Evolutionary conservation across 2,329 filamentous ascomycete species (phyloP).

Genomic region (Trichophyton schoenleinii): DNA sequence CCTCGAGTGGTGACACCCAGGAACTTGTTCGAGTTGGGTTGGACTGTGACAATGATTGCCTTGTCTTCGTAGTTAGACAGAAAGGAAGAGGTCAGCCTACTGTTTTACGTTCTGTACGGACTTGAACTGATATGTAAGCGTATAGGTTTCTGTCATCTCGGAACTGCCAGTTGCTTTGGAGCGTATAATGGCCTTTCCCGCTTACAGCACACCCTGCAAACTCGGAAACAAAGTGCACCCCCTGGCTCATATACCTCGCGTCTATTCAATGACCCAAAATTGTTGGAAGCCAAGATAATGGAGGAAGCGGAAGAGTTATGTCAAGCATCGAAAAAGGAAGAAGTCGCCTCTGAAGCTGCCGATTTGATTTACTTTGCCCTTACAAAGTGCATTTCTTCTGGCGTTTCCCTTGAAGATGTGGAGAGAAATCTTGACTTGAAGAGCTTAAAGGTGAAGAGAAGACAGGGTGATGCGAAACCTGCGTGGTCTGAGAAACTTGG

Average conservation of each 20-base stretch:
- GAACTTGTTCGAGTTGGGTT: conserved; percentile 71
- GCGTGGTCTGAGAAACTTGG: conserved; percentile 80
- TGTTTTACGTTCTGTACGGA: neutral
- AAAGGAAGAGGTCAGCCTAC: conserved; percentile 54
- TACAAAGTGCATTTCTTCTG: conserved; percentile 73
- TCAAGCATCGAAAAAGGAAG: conserved; percentile 65
- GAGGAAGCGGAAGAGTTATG: conserved; percentile 95
- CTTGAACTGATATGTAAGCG: conserved; percentile 12
- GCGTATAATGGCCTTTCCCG: conserved; percentile 67
- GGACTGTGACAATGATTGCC: conserved; percentile 87
- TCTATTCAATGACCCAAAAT: conserved; percentile 80
- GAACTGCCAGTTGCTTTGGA: conserved; percentile 86
- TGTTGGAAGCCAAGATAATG: conserved; percentile 91
- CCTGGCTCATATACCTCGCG: conserved; percentile 86
- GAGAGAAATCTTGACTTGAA: conserved; percentile 89
- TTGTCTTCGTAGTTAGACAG: conserved; percentile 82
- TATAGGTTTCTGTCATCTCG: conserved; percentile 76
- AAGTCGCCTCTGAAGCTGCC: conserved; percentile 87
- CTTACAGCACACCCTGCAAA: conserved; percentile 74
- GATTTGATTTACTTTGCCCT: conserved; percentile 94
- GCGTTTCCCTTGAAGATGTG: conserved; percentile 76
- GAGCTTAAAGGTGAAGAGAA: conserved; percentile 85
- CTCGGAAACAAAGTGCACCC: conserved; percentile 70
- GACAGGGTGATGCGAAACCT: conserved; percentile 86
- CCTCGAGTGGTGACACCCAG: conserved; percentile 86